Evolutionary conservation across 352 stramenopile species (phyloP).

Genomic region (Phytophthora palmivora): DNA sequence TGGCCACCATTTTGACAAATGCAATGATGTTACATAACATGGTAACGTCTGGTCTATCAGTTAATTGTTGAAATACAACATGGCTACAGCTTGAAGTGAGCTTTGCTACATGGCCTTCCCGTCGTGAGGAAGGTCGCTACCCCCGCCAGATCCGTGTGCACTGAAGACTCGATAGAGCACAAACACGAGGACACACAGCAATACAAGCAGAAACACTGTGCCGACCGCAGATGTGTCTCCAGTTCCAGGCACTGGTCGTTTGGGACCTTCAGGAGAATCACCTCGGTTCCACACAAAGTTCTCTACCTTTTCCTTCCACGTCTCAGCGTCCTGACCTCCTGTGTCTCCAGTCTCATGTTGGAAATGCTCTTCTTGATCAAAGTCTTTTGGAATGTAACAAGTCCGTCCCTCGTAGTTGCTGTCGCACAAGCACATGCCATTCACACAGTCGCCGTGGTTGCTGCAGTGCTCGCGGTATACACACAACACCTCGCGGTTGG

Average conservation of each 20-base stretch:
- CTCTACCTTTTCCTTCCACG: slow-evolving; percentile 70
- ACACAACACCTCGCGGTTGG: slow-evolving; percentile 60
- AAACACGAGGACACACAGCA: slow-evolving; percentile 54
- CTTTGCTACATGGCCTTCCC: slow-evolving; percentile 38
- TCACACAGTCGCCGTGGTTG: slow-evolving; percentile 82
- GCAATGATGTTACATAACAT: slow-evolving; percentile 18
- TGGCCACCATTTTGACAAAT: slow-evolving; percentile 37
- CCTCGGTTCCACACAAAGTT: slow-evolving; percentile 62
- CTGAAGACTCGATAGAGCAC: slow-evolving; percentile 52
- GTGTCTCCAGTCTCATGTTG: slow-evolving; percentile 35
- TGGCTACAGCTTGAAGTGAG: slow-evolving; percentile 24
- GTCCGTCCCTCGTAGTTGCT: slow-evolving; percentile 74
- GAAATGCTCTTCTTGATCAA: slow-evolving; percentile 40
- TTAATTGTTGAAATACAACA: slow-evolving; percentile 23
- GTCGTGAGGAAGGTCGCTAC: slow-evolving; percentile 32
- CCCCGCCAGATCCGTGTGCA: slow-evolving; percentile 2
- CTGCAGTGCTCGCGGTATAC: slow-evolving; percentile 87
- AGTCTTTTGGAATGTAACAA: slow-evolving; percentile 84
- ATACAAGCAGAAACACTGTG: slow-evolving; percentile 46
- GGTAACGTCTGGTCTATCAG: slow-evolving; percentile 19
- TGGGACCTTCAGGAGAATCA: slow-evolving; percentile 28
- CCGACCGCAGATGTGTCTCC: slow-evolving; percentile 43
- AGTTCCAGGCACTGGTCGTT: slow-evolving; percentile 30
- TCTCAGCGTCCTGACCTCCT: slow-evolving; percentile 44
- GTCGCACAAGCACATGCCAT: slow-evolving; percentile 80